Base-by-base conservation (phyloP, 306 rosid species). In the Hippophae gyantsensis region DNA sequence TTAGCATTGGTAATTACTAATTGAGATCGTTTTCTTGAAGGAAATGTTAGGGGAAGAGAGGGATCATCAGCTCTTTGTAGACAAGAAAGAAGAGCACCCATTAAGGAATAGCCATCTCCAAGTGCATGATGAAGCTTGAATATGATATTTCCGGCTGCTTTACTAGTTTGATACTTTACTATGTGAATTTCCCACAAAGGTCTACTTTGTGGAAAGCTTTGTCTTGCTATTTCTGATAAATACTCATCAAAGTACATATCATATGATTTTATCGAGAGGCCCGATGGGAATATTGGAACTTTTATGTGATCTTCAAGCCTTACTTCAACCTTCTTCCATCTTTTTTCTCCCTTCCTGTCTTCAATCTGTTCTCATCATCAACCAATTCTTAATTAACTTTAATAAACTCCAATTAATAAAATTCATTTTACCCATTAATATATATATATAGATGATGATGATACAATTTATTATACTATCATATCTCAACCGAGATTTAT, bases 61-160 rank as follows among this genome's bases (percentile, higher is more conserved):
- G 86, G 82, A 58, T 84, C 46, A 51, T 78, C 82, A 18, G 75
- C 79, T 54, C 90, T 68, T 51, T 64, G 71, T 0, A 78, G 68
- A 55, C 76, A 81, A 54, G 87, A 76, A 52, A 84, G 81, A 61
- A 84, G 82, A 53, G 78, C 73, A 61, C 82, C 81, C 90, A 84
- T 80, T 3, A 80, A 69, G 48, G 86, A 77, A 38, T 72, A 84
- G 27, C 84, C 90, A 78, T 84, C 86, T 10, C 84, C 90, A 58
- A 80, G 84, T 40, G 86, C 81, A 63, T 80, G 90, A 43, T 80
- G 86, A 64, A 78, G 78, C 58, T 78, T 84, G 42, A 81, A 78
- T 56, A 84, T 41, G 5, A 84, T 0, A 9, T 10, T 53, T 1
- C 82, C 61, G 12, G 58, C 57, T 53, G 82, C 63, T 55, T 50